These are phyloP conservation scores for Macrophomina tecta DNA, from an alignment of 2,329 filamentous ascomycete genomes.

Conservation along the genomic window DNA sequence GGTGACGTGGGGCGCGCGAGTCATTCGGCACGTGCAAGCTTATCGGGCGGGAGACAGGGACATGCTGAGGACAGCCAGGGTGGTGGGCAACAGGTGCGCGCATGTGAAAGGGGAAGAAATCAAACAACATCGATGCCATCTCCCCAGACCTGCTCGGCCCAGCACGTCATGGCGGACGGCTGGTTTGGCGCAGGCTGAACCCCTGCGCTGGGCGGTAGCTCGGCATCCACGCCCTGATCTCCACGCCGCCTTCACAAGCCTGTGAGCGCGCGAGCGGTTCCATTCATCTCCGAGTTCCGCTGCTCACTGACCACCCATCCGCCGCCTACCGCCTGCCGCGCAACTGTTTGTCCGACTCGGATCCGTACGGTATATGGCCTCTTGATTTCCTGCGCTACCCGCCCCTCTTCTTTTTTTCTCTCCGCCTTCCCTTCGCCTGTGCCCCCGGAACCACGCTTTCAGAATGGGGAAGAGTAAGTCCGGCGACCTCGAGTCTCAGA, in stretches of 20 bases:
- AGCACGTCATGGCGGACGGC: background rate
- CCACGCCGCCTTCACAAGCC: constrained; percentile 4
- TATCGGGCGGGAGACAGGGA: background rate
- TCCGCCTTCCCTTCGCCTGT: constrained; percentile 25
- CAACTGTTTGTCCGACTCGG: constrained; percentile 13
- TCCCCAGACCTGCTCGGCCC: constrained; percentile 12
- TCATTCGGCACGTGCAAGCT: constrained; percentile 11
- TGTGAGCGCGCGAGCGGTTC: background rate
- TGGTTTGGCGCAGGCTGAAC: background rate
- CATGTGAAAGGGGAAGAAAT: background rate
- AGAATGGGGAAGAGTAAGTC: constrained; percentile 30
- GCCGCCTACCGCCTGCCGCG: background rate
- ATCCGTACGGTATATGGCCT: constrained; percentile 20
- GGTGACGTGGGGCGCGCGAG: constrained; percentile 13
- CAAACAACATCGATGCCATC: no score
- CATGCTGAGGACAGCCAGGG: background rate
- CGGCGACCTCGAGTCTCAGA: constrained; percentile 29
- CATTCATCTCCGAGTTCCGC: constrained; percentile 21
- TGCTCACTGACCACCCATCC: constrained; percentile 9
- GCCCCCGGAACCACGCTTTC: constrained; percentile 2
- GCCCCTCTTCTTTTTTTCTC: constrained; percentile 27
- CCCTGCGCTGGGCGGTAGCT: constrained; percentile 22
- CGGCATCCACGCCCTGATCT: constrained; percentile 12
- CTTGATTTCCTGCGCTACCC: constrained; percentile 6
- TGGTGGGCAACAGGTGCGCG: background rate